Percentiles rank a stretch among this genome's conserved stretches.
Conservation (phyloP, 202 grass and related monocot genomes). For the Carex sylvatica region DNA sequence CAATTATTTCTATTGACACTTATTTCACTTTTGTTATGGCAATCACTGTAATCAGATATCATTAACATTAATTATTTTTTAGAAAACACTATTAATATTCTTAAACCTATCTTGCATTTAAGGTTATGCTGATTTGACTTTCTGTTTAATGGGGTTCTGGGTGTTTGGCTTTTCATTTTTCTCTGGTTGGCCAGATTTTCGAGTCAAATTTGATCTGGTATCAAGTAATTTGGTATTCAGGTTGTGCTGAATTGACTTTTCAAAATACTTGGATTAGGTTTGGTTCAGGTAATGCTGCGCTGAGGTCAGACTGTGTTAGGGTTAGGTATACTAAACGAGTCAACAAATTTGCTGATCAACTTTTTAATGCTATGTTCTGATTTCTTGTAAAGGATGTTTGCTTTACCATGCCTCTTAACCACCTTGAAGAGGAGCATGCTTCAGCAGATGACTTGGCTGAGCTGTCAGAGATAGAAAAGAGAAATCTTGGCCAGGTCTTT, state of each 20-base stretch:
- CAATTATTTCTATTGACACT: background rate
- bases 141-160: background rate
- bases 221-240: background rate
- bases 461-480: constrained; percentile 83
- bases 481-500: constrained; percentile 76
- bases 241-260: background rate
- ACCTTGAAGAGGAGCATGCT: constrained; percentile 61
- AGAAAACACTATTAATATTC: background rate
- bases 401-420: constrained; percentile 90
- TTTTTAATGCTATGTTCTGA: background rate
- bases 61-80: background rate
- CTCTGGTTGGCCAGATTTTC: background rate
- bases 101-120: background rate
- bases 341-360: constrained; percentile 9
- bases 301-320: background rate
- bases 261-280: background rate
- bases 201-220: background rate
- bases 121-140: background rate
- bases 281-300: background rate
- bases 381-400: constrained; percentile 41
- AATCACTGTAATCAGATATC: background rate
- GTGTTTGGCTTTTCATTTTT: background rate
- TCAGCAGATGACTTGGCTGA: constrained; percentile 84
- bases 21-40: background rate
- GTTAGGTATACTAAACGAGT: background rate